Evolutionary conservation across 371 early-diverging fungal genomes (phyloP).

Genomic region (Mucor racemosus): DNA sequence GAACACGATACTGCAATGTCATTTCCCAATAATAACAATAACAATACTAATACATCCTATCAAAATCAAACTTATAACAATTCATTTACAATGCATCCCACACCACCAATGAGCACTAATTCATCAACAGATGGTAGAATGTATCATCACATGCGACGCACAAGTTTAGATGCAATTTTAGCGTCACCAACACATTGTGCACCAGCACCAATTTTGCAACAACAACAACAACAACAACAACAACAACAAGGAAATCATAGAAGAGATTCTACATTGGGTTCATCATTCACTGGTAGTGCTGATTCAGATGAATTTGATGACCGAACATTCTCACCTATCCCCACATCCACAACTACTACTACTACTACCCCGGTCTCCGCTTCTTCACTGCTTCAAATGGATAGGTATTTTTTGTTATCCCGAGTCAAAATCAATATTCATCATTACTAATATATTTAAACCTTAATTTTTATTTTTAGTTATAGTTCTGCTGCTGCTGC

Average conservation of each 20-base stretch:
- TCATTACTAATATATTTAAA: conserved; percentile 12
- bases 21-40: conserved; percentile 4
- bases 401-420: conserved; percentile 30
- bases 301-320: conserved; percentile 32
- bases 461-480: conserved; percentile 1
- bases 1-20: neutral
- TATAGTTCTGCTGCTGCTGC: conserved; percentile 23
- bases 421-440: conserved; percentile 9
- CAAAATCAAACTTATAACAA: neutral
- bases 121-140: conserved; percentile 27
- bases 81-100: conserved; percentile 25
- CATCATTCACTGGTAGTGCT: conserved; percentile 33
- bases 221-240: conserved; percentile 21
- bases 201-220: conserved; percentile 23
- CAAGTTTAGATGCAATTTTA: conserved; percentile 42
- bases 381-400: conserved; percentile 32
- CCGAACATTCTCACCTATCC: conserved; percentile 28
- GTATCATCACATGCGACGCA: conserved; percentile 29
- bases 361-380: conserved; percentile 32
- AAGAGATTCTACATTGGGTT: conserved; percentile 29
- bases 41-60: conserved; percentile 12
- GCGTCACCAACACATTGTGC: conserved; percentile 30
- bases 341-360: conserved; percentile 11
- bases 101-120: conserved; percentile 28
- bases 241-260: conserved; percentile 22